Percentiles rank a stretch among this genome's conserved stretches.
These are phyloP conservation scores for Dictyostelium purpureum DNA, from an alignment of 78 protist species.

Conservation along the genomic window DNA sequence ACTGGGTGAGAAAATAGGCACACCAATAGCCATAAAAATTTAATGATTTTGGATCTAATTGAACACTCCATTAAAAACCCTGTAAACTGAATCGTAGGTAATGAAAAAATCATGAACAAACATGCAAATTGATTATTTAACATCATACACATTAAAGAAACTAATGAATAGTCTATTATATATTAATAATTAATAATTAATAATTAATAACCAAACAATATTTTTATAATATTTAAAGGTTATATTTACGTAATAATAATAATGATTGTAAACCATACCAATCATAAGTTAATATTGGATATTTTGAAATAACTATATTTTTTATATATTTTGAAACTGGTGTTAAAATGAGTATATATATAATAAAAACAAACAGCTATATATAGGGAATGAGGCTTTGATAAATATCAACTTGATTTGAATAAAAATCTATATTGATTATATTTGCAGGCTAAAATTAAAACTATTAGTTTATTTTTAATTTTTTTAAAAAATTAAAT, in stretches of 20 bases:
- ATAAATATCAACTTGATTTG: background rate
- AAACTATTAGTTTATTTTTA: background rate
- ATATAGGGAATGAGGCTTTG: background rate
- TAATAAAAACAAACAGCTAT: background rate
- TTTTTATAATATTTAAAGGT: background rate
- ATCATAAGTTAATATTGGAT: background rate
- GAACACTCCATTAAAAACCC: background rate
- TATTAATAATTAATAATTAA: background rate
- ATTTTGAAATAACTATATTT: background rate
- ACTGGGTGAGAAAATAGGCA: conserved; percentile 49
- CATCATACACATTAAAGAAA: conserved; percentile 59
- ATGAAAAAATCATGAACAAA: conserved; percentile 46
- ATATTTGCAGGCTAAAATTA: background rate
- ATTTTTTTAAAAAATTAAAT: background rate
- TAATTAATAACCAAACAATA: background rate
- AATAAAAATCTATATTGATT: no score
- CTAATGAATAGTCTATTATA: conserved; percentile 35
- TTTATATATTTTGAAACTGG: conserved; percentile 1
- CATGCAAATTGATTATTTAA: conserved; percentile 67
- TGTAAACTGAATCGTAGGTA: conserved; percentile 60
- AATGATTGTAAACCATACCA: conserved; percentile 34
- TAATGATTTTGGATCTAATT: background rate
- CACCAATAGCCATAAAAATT: conserved; percentile 37
- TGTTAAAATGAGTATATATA: background rate
- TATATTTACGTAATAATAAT: conserved; percentile 37